Evolutionary conservation across 1,139 yeast genomes (phyloP), one percentile per base, ranked within the genome.

Genomic region (Yamadazyma mexicana): DNA sequence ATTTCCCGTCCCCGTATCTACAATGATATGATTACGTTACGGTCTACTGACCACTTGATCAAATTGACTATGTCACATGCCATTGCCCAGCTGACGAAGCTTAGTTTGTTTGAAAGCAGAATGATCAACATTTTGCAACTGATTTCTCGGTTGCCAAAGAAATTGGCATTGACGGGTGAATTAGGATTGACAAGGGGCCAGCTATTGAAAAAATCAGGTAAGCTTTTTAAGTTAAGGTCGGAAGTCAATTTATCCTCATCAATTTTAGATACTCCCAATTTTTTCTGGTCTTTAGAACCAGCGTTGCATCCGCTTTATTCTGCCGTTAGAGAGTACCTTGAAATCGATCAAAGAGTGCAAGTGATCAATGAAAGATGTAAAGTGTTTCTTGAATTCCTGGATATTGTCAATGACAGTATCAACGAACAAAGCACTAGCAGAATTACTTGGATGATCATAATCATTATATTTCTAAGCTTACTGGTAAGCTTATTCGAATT

Each of bases 211-310:
- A 88, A 91, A 55, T 86, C 96, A 1, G 98, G 98, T 11, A 83
- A 86, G 55, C 65, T 92, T 38, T 91, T 91, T 68, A 91, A 89
- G 52, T 62, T 92, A 24, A 70, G 98, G 35, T 96, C 91, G 7
- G 98, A 92, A 61, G 98, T 92, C 3, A 92, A 92, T 57, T 67
- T 92, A 40, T 84, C 94, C 5, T 87, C 96, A 11, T 87, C 89
- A 44, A 91, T 92, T 17, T 70, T 92, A 41, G 98, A 92, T 56
- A 89, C 96, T 0, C 98, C 98, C 0, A 96, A 87, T 43, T 89
- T 88, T 55, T 92, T 92, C 60, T 92, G 98, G 98, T 87, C 92
- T 18, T 79, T 85, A 46, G 98, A 92, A 61, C 98, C 98, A 3
- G 91, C 96, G 27, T 73, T 92, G 47, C 95, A 91, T 58, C 98